A percentile compares a stretch with the other conserved stretches of the same genome.
These are phyloP conservation scores for Eucalyptus dawsonii DNA, from an alignment of 345 rosid genomes.

Conservation along the genomic window DNA sequence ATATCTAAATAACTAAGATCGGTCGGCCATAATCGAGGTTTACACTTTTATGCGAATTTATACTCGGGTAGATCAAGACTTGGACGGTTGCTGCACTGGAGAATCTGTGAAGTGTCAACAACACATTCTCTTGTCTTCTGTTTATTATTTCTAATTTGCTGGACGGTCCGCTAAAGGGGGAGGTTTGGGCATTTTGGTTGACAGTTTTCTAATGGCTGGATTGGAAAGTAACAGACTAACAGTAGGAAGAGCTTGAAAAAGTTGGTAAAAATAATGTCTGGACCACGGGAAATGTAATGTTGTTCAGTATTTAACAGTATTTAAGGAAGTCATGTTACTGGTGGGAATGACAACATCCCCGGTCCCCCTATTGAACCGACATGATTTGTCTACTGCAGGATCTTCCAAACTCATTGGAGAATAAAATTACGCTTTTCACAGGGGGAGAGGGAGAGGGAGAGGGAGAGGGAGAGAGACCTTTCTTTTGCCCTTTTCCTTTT, in stretches of 20 bases:
- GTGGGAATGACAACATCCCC: background rate
- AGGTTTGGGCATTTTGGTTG: background rate
- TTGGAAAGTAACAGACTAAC: background rate
- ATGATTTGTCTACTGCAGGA: constrained; percentile 21
- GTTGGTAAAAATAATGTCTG: background rate
- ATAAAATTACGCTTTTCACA: background rate
- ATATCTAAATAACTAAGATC: background rate
- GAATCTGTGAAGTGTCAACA: background rate
- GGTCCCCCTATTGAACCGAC: background rate
- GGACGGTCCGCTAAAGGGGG: background rate
- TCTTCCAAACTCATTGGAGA: constrained; percentile 70
- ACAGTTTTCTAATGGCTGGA: background rate
- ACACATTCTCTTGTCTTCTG: background rate
- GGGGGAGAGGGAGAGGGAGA: background rate
- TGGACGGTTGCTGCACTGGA: background rate
- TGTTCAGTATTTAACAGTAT: background rate
- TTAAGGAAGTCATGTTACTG: background rate
- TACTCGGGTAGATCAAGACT: background rate
- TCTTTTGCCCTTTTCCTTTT: background rate
- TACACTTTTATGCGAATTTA: background rate
- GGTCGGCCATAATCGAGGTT: background rate
- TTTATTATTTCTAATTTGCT: background rate
- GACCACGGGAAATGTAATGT: background rate
- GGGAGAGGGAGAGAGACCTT: background rate
- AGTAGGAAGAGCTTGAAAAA: background rate